Percentiles rank a stretch among this genome's conserved stretches.
Evolutionary conservation across 106 monocot genomes (phyloP).

Genomic region (Dendrobium chrysotoxum): DNA sequence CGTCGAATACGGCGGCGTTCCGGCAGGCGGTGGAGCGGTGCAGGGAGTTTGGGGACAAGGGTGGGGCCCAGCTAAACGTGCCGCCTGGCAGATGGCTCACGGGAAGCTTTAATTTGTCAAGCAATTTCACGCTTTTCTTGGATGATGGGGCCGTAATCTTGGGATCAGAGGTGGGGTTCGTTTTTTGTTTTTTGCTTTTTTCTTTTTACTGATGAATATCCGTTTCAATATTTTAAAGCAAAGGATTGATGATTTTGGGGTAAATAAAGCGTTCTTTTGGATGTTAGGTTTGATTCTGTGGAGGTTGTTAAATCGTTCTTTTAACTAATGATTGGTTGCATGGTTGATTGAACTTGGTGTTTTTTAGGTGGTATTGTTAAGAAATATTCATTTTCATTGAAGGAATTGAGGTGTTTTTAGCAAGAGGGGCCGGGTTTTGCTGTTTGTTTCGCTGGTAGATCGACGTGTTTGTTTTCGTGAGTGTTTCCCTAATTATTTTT

Average conservation of each 20-base stretch:
- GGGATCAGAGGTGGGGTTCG: constrained; percentile 60
- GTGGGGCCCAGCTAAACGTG: constrained; percentile 64
- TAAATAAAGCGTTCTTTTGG: neutral
- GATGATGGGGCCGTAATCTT: constrained; percentile 78
- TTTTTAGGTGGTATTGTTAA: too few relatives aligned
- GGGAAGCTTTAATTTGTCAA: constrained; percentile 90
- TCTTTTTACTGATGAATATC: too few relatives aligned
- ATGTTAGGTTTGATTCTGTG: neutral
- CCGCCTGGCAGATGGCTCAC: constrained; percentile 76
- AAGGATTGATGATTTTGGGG: neutral
- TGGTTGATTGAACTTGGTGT: too few relatives aligned
- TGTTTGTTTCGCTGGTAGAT: neutral
- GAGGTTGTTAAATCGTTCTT: neutral
- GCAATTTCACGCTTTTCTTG: constrained; percentile 78
- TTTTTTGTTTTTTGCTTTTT: too few relatives aligned
- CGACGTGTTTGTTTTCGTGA: neutral
- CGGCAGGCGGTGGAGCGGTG: constrained; percentile 37
- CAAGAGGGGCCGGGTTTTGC: too few relatives aligned
- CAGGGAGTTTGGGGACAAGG: constrained; percentile 20
- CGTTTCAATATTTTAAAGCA: too few relatives aligned
- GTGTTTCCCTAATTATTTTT: neutral
- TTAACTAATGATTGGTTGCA: neutral
- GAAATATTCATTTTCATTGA: neutral
- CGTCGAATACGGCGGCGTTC: constrained; percentile 67
- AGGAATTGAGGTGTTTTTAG: neutral